Conservation (phyloP, 371 early-diverging fungal genomes). For the Mortierella sp. region DNA sequence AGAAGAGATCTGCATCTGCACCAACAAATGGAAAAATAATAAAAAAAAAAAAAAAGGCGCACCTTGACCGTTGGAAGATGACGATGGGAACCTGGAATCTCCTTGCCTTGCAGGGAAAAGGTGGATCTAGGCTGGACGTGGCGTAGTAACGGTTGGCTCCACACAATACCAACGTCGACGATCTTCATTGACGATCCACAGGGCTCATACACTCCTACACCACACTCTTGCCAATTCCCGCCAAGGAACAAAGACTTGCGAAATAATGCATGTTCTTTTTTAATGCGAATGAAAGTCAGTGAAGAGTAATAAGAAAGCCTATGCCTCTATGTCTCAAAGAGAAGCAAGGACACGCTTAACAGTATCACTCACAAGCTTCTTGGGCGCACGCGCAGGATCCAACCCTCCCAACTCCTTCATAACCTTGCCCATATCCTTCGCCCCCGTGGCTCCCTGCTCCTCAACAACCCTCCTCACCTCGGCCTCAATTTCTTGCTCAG, state of each 20-base stretch:
- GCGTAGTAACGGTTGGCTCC: no score
- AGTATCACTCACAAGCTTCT: constrained; percentile 73
- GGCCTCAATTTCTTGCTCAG: constrained; percentile 73
- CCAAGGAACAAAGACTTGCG: neutral
- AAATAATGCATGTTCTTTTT: neutral
- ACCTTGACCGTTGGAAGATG: neutral
- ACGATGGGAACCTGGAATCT: constrained; percentile 24
- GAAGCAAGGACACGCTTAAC: constrained; percentile 68
- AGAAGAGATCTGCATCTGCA: neutral
- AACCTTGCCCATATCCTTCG: constrained; percentile 82
- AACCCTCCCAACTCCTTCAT: constrained; percentile 79
- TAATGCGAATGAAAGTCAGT: neutral
- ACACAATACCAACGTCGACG: neutral
- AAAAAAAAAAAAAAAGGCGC: neutral
- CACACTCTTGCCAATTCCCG: neutral
- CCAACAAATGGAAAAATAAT: neutral
- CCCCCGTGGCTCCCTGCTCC: constrained; percentile 65
- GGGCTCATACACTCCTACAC: neutral
- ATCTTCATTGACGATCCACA: neutral
- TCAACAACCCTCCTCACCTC: constrained; percentile 67
- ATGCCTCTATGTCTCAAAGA: no score
- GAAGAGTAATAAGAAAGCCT: neutral
- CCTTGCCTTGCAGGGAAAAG: neutral
- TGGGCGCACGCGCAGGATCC: constrained; percentile 74
- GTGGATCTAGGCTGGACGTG: no score